A percentile compares a stretch with the other conserved stretches of the same genome.
Evolutionary conservation across 768 basidiomycete genomes (phyloP).

Genomic region (Auricularia sp.): DNA sequence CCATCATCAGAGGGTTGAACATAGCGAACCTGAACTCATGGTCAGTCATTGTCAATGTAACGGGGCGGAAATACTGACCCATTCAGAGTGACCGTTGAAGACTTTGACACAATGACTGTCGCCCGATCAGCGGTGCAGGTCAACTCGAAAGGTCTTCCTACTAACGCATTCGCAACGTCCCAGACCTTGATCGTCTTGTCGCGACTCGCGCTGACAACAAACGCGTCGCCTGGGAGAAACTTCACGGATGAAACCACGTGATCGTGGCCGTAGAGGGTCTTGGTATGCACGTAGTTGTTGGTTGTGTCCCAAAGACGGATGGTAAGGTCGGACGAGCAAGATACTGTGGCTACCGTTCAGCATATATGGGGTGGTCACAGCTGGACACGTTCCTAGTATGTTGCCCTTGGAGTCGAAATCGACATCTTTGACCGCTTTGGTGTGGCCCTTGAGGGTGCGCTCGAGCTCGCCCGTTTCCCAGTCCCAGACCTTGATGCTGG

Average conservation of each 20-base stretch:
- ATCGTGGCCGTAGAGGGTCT: conserved; percentile 83
- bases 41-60: background rate
- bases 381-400: conserved; percentile 47
- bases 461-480: conserved; percentile 95
- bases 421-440: conserved; percentile 76
- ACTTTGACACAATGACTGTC: conserved; percentile 64
- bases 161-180: conserved; percentile 78
- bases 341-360: conserved; percentile 27
- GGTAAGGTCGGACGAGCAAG: conserved; percentile 79
- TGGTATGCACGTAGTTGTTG: conserved; percentile 83
- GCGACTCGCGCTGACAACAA: conserved; percentile 76
- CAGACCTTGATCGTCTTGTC: conserved; percentile 81
- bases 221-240: conserved; percentile 77
- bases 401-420: conserved; percentile 84
- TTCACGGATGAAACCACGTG: conserved; percentile 81
- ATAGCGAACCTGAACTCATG: conserved; percentile 8
- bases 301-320: conserved; percentile 88
- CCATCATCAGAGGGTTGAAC: conserved; percentile 49
- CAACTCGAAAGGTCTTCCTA: conserved; percentile 6
- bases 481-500: conserved; percentile 90
- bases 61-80: conserved; percentile 58
- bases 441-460: conserved; percentile 84
- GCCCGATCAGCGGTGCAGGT: background rate
- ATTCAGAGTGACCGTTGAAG: conserved; percentile 68
- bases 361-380: background rate